Base-by-base conservation (phyloP, 1,284 basidiomycete genomes). In the Rhizoctonia solani region DNA sequence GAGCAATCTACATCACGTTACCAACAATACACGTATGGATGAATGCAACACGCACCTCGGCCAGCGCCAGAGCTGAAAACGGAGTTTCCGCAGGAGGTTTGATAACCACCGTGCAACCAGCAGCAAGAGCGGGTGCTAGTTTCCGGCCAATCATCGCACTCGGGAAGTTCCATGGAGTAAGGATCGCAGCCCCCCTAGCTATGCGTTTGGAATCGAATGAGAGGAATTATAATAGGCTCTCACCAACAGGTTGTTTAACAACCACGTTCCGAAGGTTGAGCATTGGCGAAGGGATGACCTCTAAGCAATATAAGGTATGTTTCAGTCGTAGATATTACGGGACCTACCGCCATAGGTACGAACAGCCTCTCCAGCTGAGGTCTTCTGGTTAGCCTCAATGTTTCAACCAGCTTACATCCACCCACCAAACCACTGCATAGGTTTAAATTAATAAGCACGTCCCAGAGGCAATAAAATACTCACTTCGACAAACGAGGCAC, bases 81-180 rank as follows among this genome's bases (percentile, higher is more conserved):
- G 97, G 97, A 0, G 97, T 95, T 79, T 99, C 96, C 1, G 95
- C 86, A 1, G 97, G 90, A 1, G 95, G 95, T 76, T 99, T 99
- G 78, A 98, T 87, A 65, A 99, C 95, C 1, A 88, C 84, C 0
- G 96, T 98, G 77, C 97, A 99, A 25, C 97, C 97, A 16, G 95
- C 95, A 8, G 95, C 93, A 16, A 99, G 85, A 14, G 93, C 93
- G 29, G 94, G 89, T 16, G 86, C 92, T 13, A 95, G 79, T 77
- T 96, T 96, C 21, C 93, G 88, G 0, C 91, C 81, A 69, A 84
- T 81, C 82, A 97, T 97, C 0, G 93, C 95, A 23, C 91, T 93
- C 5, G 94, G 94, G 80, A 97, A 96, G 77, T 95, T 95, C 92
- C 90, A 92, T 56, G 90, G 90, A 1, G 90, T 92, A 52, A 92